Evolutionary conservation across 345 rosid genomes (phyloP).

Genomic region (Lepidium africanum): DNA sequence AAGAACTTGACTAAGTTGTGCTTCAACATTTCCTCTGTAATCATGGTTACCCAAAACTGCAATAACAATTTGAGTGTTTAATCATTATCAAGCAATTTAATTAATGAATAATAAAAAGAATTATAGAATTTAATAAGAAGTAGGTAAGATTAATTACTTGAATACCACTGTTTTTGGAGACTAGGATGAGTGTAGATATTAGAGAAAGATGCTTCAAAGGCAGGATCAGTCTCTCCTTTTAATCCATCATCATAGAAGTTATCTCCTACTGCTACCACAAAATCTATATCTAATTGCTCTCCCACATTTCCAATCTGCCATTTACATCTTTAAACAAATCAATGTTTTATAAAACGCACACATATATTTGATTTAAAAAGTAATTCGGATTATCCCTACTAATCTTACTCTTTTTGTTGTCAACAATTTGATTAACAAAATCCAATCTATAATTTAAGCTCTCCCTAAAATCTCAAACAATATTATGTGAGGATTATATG

Average conservation of each 20-base stretch:
- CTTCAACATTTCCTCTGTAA: constrained; percentile 39
- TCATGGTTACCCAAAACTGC: constrained; percentile 55
- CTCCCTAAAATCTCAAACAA: too few relatives aligned
- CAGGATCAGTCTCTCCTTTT: constrained; percentile 42
- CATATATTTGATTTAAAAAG: too few relatives aligned
- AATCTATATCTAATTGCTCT: constrained; percentile 55
- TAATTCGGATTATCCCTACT: too few relatives aligned
- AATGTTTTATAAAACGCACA: too few relatives aligned
- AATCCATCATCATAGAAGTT: constrained; percentile 71
- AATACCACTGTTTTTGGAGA: constrained; percentile 77
- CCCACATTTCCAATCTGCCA: constrained; percentile 67
- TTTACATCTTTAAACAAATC: too few relatives aligned
- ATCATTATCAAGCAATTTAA: background rate
- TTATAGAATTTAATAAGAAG: too few relatives aligned
- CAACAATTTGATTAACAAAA: too few relatives aligned
- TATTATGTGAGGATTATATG: too few relatives aligned
- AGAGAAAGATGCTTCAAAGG: constrained; percentile 53
- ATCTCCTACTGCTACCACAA: constrained; percentile 65
- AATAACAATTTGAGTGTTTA: background rate
- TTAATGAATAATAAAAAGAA: too few relatives aligned
- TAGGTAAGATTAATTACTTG: constrained; percentile 38
- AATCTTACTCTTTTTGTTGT: too few relatives aligned
- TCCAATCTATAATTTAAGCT: too few relatives aligned
- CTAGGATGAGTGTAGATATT: constrained; percentile 60
- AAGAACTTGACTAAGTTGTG: constrained; percentile 34